Evolutionary conservation across 2,329 filamentous ascomycete species (phyloP).

Genomic region (Beauveria sp.): DNA sequence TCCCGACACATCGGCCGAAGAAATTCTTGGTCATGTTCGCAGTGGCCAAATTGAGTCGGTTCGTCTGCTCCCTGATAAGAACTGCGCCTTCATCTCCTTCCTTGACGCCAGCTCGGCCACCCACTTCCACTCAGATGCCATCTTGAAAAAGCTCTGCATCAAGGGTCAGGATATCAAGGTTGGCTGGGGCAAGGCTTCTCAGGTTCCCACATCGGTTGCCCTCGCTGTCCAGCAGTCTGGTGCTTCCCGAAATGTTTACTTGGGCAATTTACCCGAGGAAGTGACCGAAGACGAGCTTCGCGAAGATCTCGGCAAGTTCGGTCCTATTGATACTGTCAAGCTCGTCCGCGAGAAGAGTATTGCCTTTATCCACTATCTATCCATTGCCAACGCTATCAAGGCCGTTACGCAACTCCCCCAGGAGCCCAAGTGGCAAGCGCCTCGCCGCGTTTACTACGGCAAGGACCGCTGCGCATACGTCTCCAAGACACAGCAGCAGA

Average conservation of each 20-base stretch:
- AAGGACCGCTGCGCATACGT: constrained; percentile 98
- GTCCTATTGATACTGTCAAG: constrained; percentile 94
- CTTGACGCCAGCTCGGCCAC: constrained; percentile 95
- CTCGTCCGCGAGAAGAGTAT: constrained; percentile 97
- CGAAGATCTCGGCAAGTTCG: constrained; percentile 93
- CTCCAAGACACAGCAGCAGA: constrained; percentile 99
- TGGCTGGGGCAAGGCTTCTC: constrained; percentile 97
- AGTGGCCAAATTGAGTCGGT: constrained; percentile 99
- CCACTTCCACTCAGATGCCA: constrained; percentile 98
- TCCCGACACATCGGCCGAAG: constrained; percentile 93
- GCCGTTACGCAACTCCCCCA: constrained; percentile 93
- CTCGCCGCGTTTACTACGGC: constrained; percentile 93
- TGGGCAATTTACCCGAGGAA: constrained; percentile 88
- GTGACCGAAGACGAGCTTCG: constrained; percentile 85
- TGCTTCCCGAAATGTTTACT: constrained; percentile 92
- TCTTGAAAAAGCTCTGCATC: constrained; percentile 98
- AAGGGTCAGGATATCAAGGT: constrained; percentile 99
- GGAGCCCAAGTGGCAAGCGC: constrained; percentile 93
- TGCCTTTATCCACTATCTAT: constrained; percentile 94
- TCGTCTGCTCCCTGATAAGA: constrained; percentile 93
- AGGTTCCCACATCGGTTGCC: constrained; percentile 95
- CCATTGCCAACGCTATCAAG: constrained; percentile 97
- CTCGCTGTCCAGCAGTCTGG: constrained; percentile 95
- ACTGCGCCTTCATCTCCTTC: constrained; percentile 99
- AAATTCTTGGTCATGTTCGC: constrained; percentile 90